Percentiles rank a stretch among this genome's conserved stretches.
Conservation (phyloP, 2,329 filamentous ascomycete genomes). For the Exserohilum rostratum region DNA sequence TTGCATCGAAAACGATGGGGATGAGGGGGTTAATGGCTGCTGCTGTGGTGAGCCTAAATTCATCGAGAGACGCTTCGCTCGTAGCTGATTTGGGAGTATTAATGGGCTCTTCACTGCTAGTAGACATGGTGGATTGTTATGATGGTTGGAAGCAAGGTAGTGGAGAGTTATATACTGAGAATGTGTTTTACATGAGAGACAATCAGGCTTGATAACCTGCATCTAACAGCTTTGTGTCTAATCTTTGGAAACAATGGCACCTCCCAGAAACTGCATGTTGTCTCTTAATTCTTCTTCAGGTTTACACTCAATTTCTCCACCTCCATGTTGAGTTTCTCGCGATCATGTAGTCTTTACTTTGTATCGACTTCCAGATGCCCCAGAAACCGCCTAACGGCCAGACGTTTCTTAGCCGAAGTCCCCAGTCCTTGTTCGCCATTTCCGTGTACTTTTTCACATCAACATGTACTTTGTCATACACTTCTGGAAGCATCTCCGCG, state of each 20-base stretch:
- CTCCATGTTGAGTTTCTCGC: conserved; percentile 45
- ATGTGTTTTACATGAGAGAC: not conserved
- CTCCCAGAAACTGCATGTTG: not conserved
- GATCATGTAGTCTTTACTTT: conserved; percentile 46
- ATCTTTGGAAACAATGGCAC: not conserved
- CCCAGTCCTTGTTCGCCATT: conserved; percentile 32
- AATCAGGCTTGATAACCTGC: not conserved
- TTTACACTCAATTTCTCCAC: conserved; percentile 16
- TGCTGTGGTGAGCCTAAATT: too few relatives aligned
- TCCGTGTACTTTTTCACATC: conserved; percentile 41
- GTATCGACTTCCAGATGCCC: conserved; percentile 49
- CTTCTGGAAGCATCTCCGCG: conserved; percentile 65
- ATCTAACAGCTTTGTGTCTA: not conserved
- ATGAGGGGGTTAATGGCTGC: too few relatives aligned
- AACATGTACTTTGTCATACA: conserved; percentile 71
- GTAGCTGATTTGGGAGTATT: too few relatives aligned
- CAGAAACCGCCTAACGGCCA: conserved; percentile 49
- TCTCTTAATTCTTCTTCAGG: not conserved
- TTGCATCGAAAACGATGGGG: not conserved
- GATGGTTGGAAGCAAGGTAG: not conserved
- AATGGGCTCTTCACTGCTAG: too few relatives aligned
- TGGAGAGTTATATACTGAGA: not conserved
- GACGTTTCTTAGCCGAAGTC: conserved; percentile 29
- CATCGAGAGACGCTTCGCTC: too few relatives aligned
- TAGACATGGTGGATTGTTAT: not conserved